Evolutionary conservation across 1,284 basidiomycete species (phyloP).

Genomic region (Heterobasidion occidentale): DNA sequence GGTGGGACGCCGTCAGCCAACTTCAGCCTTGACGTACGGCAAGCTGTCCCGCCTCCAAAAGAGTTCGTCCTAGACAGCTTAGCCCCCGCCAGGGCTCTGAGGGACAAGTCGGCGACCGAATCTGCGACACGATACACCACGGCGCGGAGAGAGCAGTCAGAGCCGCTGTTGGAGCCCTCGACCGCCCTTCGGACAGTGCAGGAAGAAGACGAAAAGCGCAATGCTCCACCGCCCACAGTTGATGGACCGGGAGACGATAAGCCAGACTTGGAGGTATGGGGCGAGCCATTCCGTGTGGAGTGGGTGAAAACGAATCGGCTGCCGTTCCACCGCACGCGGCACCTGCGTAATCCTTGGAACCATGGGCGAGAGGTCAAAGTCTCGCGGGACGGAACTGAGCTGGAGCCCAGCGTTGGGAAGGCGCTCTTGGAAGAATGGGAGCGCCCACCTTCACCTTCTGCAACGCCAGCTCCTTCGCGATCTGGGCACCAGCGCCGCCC

Average conservation of each 20-base stretch:
- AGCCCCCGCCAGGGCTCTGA: slow-evolving; percentile 31
- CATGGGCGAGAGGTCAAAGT: slow-evolving; percentile 87
- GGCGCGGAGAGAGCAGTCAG: slow-evolving; percentile 11
- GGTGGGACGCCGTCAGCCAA: slow-evolving; percentile 14
- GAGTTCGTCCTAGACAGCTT: slow-evolving; percentile 32
- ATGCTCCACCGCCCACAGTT: background rate
- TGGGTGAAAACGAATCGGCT: slow-evolving; percentile 76
- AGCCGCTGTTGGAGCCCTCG: slow-evolving; percentile 6
- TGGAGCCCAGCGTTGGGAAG: slow-evolving; percentile 78
- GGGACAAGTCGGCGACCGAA: background rate
- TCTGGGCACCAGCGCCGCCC: background rate
- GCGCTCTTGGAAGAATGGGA: slow-evolving; percentile 74
- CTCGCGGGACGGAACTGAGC: slow-evolving; percentile 87
- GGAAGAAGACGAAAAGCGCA: slow-evolving; percentile 2
- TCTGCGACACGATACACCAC: slow-evolving; percentile 7
- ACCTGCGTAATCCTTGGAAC: slow-evolving; percentile 90
- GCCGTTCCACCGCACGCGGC: slow-evolving; percentile 73
- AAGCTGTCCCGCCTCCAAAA: slow-evolving; percentile 3
- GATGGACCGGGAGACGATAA: background rate
- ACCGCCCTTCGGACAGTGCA: slow-evolving; percentile 15
- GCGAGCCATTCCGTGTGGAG: slow-evolving; percentile 74
- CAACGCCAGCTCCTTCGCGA: background rate
- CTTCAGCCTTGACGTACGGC: slow-evolving; percentile 23
- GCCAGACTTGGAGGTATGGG: slow-evolving; percentile 43
- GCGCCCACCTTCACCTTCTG: slow-evolving; percentile 1